phyloP scores from a whole-genome alignment of 345 rosid genomes.

The Salix exigua region DNA sequence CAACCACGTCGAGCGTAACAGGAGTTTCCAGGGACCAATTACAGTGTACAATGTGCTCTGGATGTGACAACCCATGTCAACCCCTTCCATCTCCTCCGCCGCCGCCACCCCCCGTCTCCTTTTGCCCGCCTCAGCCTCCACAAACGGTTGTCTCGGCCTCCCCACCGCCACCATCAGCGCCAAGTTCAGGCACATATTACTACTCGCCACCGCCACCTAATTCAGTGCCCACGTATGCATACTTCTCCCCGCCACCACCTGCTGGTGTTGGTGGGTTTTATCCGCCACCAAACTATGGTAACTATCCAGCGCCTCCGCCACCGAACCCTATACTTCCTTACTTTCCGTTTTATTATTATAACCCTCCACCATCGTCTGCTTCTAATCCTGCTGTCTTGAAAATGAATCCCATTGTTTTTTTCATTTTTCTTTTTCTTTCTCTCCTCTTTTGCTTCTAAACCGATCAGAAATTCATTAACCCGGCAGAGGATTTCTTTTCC shows the following conservation, averaged over 20 bases:
- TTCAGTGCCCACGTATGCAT: neutral
- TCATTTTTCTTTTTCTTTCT: constrained; percentile 2
- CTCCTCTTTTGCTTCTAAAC: neutral
- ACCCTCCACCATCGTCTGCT: constrained; percentile 20
- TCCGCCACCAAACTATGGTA: constrained; percentile 15
- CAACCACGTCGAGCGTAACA: neutral
- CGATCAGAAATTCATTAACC: neutral
- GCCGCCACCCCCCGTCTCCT: constrained; percentile 4
- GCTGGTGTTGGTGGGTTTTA: constrained; percentile 8
- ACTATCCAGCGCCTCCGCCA: constrained; percentile 24
- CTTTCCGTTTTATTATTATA: constrained; percentile 21
- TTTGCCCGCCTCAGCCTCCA: constrained; percentile 32
- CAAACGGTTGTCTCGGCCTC: constrained; percentile 17
- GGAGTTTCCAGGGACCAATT: constrained; percentile 28
- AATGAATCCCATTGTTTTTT: neutral
- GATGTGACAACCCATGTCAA: constrained; percentile 37
- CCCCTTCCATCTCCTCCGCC: constrained; percentile 34
- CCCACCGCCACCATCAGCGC: constrained; percentile 24
- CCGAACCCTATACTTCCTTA: constrained; percentile 25
- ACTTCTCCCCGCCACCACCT: constrained; percentile 25
- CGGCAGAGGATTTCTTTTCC: neutral
- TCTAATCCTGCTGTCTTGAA: constrained; percentile 3
- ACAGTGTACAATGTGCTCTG: constrained; percentile 32
- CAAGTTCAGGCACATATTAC: constrained; percentile 1
- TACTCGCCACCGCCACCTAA: constrained; percentile 11